Conservation (phyloP, 2,329 filamentous ascomycete genomes). For the Colletotrichum paranaense region DNA sequence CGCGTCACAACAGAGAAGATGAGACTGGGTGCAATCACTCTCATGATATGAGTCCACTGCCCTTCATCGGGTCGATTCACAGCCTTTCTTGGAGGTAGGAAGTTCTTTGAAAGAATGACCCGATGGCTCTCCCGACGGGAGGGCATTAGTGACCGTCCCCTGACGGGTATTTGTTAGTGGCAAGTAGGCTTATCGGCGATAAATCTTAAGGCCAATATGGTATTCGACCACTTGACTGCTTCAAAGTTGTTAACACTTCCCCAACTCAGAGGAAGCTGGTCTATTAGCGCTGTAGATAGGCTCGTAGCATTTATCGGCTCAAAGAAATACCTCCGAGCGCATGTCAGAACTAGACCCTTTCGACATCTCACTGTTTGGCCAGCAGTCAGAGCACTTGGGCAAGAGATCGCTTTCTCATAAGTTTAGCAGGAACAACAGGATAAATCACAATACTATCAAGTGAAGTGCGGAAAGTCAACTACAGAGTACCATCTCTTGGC, state of each 20-base stretch:
- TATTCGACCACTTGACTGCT: neutral
- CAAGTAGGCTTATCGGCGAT: neutral
- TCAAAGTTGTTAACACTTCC: fast-evolving
- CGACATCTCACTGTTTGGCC: neutral
- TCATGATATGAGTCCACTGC: neutral
- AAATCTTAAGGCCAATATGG: fast-evolving
- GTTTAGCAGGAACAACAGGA: no score
- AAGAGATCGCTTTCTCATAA: neutral
- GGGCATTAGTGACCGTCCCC: no score
- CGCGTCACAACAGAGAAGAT: neutral
- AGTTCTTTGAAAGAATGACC: neutral
- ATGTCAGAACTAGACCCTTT: neutral
- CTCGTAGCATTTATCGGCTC: neutral
- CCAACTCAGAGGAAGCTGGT: no score
- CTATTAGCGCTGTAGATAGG: neutral
- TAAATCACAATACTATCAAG: neutral
- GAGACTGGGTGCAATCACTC: neutral
- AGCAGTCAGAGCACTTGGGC: neutral
- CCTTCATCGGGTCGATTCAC: neutral
- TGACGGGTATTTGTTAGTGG: fast-evolving
- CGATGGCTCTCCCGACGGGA: no score
- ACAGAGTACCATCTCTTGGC: neutral
- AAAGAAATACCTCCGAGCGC: neutral
- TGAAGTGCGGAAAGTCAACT: neutral
- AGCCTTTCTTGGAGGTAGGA: neutral